These are phyloP conservation scores for Penicillium odoratum DNA, from an alignment of 495 filamentous ascomycete species.

Conservation along the genomic window DNA sequence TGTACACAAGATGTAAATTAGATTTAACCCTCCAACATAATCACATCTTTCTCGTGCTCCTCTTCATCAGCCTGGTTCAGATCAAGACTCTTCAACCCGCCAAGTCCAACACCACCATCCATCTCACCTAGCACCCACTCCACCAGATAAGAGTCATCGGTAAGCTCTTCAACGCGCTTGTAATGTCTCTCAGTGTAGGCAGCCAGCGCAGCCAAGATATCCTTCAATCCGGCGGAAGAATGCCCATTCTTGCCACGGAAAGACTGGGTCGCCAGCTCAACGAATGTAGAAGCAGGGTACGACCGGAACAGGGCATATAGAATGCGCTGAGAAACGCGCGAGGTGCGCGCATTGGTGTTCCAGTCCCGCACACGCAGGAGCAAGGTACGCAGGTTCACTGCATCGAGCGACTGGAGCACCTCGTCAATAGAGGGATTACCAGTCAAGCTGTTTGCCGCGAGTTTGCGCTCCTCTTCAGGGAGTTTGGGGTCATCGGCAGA, in stretches of 20 bases:
- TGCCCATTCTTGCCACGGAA: conserved; percentile 36
- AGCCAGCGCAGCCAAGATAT: conserved; percentile 77
- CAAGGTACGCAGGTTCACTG: conserved; percentile 79
- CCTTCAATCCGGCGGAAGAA: conserved; percentile 67
- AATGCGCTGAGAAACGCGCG: conserved; percentile 82
- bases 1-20: conserved; percentile 27
- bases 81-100: conserved; percentile 31
- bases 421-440: conserved; percentile 81
- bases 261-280: conserved; percentile 54
- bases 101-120: conserved; percentile 63
- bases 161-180: conserved; percentile 77
- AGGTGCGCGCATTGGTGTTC: conserved; percentile 93
- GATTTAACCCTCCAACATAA: conserved; percentile 45
- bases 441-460: conserved; percentile 49
- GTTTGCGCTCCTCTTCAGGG: conserved; percentile 24
- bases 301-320: conserved; percentile 73
- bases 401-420: conserved; percentile 72
- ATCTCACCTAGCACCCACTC: conserved; percentile 92
- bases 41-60: conserved; percentile 46
- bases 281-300: conserved; percentile 72
- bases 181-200: conserved; percentile 93
- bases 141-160: conserved; percentile 92
- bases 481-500: conserved; percentile 45
- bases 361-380: conserved; percentile 83
- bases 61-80: conserved; percentile 21